Evolutionary conservation across 164 flowering plant genomes (phyloP).

Genomic region (Aristolochia fimbriata): DNA sequence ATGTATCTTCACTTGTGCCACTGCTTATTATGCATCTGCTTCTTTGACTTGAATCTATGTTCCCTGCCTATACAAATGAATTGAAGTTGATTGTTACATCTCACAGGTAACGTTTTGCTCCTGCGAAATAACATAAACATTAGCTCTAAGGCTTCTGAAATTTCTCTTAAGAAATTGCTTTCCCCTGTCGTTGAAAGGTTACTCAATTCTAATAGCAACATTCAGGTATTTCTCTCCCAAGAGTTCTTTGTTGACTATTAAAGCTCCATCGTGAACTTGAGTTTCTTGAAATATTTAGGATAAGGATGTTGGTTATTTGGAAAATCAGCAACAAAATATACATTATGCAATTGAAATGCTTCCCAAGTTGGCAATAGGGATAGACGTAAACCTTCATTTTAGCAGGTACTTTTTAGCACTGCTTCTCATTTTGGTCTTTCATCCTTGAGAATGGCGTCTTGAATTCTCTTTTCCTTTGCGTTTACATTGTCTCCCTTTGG

Average conservation of each 20-base stretch:
- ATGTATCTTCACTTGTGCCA: background rate
- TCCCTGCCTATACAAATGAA: background rate
- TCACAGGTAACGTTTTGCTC: slow-evolving; percentile 73
- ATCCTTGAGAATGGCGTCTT: too few relatives aligned
- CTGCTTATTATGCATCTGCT: background rate
- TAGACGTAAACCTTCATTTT: slow-evolving; percentile 87
- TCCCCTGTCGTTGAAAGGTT: slow-evolving; percentile 76
- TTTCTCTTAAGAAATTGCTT: slow-evolving; percentile 77
- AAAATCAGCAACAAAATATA: slow-evolving; percentile 87
- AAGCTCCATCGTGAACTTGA: background rate
- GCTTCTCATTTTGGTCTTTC: background rate
- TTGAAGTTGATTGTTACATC: background rate
- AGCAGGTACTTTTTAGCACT: slow-evolving; percentile 36
- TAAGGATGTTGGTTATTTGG: slow-evolving; percentile 67
- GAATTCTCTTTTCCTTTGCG: background rate
- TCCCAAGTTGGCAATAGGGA: slow-evolving; percentile 84
- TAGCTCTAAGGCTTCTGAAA: slow-evolving; percentile 52
- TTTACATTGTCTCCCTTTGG: background rate
- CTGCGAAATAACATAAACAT: slow-evolving; percentile 64
- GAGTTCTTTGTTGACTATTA: background rate
- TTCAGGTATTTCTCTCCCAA: slow-evolving; percentile 34
- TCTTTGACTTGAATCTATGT: background rate
- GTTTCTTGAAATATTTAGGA: slow-evolving; percentile 29
- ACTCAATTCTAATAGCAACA: slow-evolving; percentile 75
- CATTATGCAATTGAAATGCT: slow-evolving; percentile 86